phyloP scores from a whole-genome alignment of 768 basidiomycete genomes.

The Rhodotorula babjevae region DNA sequence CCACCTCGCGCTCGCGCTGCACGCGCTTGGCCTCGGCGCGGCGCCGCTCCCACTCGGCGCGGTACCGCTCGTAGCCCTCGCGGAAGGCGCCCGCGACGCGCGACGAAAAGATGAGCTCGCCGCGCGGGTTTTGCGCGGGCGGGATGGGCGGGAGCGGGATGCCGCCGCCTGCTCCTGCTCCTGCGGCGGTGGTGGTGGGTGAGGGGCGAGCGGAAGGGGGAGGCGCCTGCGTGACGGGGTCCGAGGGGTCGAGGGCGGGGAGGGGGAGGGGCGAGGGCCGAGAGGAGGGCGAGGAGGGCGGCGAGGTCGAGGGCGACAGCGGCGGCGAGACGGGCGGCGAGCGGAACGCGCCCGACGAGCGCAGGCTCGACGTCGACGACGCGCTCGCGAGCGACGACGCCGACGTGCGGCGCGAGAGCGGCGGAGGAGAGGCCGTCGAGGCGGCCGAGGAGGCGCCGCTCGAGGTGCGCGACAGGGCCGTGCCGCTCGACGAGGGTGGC shows the following conservation, averaged over 20 bases:
- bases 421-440: conserved; percentile 24
- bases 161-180: conserved; percentile 12
- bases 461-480: conserved; percentile 24
- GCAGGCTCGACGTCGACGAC: not conserved
- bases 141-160: conserved; percentile 71
- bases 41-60: conserved; percentile 71
- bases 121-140: conserved; percentile 80
- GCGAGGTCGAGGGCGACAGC: conserved; percentile 48
- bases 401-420: conserved; percentile 24
- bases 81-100: conserved; percentile 75
- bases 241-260: conserved; percentile 18
- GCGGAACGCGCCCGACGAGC: conserved; percentile 5
- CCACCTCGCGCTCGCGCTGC: not conserved
- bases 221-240: conserved; percentile 48
- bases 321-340: conserved; percentile 40
- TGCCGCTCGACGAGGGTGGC: not conserved
- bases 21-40: conserved; percentile 17
- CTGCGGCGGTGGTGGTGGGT: conserved; percentile 10
- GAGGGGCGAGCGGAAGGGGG: conserved; percentile 45
- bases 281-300: conserved; percentile 53
- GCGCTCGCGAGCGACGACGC: conserved; percentile 1
- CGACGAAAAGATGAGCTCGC: conserved; percentile 92
- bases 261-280: conserved; percentile 51
- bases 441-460: conserved; percentile 18
- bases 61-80: conserved; percentile 88